Evolutionary conservation across 2,329 filamentous ascomycete species (phyloP).

Genomic region (Calonectria montana): DNA sequence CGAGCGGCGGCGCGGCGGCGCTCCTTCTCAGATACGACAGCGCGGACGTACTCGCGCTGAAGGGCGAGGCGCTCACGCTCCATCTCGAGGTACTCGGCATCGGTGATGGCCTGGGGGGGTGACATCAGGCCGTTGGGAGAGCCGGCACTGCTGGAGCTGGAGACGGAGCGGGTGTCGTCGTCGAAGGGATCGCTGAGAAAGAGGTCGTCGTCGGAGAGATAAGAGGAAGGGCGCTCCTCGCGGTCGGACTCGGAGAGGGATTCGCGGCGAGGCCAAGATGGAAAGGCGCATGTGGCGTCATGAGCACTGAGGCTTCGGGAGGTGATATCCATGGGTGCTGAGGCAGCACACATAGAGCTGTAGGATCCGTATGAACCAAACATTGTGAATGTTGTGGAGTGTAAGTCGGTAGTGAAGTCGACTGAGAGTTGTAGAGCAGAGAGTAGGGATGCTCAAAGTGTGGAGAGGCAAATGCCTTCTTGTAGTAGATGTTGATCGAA

Average conservation of each 20-base stretch:
- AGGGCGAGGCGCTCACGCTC: conserved; percentile 61
- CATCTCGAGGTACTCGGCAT: conserved; percentile 61
- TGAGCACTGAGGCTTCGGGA: conserved; percentile 53
- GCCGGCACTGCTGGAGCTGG: conserved; percentile 57
- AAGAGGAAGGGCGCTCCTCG: conserved; percentile 62
- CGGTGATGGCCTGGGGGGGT: conserved; percentile 53
- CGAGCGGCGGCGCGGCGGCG: conserved; percentile 55
- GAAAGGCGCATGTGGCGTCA: conserved; percentile 64
- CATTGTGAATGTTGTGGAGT: conserved; percentile 51
- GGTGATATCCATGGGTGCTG: conserved; percentile 60
- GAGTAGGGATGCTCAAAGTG: conserved; percentile 23
- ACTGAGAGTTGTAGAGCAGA: conserved; percentile 33
- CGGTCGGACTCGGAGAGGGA: conserved; percentile 59
- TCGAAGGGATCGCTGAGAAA: conserved; percentile 64
- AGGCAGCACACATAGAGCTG: conserved; percentile 58
- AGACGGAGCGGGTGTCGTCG: conserved; percentile 61
- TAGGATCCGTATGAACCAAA: conserved; percentile 63
- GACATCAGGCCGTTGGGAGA: conserved; percentile 47
- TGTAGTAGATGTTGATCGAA: conserved; percentile 30
- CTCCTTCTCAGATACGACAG: conserved; percentile 67
- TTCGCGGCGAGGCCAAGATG: conserved; percentile 68
- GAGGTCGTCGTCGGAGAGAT: conserved; percentile 73
- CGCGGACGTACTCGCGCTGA: conserved; percentile 64
- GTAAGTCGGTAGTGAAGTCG: conserved; percentile 25
- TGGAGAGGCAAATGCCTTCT: conserved; percentile 22